A percentile compares a stretch with the other conserved stretches of the same genome.
These are phyloP conservation scores for Plasmodium relictum DNA, from an alignment of 169 alveolate species.

Conservation along the genomic window DNA sequence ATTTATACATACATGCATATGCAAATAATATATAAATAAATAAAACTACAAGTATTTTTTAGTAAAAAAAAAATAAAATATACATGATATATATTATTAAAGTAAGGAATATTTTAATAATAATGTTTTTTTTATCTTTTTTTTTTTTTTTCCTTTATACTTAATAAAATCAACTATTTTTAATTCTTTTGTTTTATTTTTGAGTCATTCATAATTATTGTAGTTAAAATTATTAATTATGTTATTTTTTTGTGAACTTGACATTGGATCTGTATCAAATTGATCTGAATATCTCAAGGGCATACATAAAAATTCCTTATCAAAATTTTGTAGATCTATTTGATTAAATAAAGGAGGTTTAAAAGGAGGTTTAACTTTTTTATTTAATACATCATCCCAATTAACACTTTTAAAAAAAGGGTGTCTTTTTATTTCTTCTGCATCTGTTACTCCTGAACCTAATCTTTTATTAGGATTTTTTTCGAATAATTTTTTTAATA, in stretches of 20 bases:
- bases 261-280: slow-evolving; percentile 5
- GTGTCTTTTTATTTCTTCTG: slow-evolving; percentile 87
- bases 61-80: not conserved
- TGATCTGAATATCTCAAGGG: slow-evolving; percentile 47
- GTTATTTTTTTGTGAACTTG: not conserved
- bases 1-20: not conserved
- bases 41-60: too few relatives aligned
- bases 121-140: not conserved
- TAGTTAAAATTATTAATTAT: slow-evolving; percentile 40
- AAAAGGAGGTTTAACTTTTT: slow-evolving; percentile 85
- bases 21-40: too few relatives aligned
- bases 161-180: not conserved
- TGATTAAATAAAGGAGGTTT: slow-evolving; percentile 82
- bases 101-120: not conserved
- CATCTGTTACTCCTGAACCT: slow-evolving; percentile 86
- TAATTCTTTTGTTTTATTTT: not conserved
- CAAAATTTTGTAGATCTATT: slow-evolving; percentile 81
- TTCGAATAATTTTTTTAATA: slow-evolving; percentile 86
- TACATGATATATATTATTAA: not conserved
- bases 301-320: slow-evolving; percentile 60
- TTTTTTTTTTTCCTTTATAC: not conserved
- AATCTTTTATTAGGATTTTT: slow-evolving; percentile 89
- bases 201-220: slow-evolving; percentile 18
- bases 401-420: slow-evolving; percentile 87
- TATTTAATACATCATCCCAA: slow-evolving; percentile 83